Evolutionary conservation across 139 green algal genomes (phyloP).

Genomic region (Marvania coccoides): DNA sequence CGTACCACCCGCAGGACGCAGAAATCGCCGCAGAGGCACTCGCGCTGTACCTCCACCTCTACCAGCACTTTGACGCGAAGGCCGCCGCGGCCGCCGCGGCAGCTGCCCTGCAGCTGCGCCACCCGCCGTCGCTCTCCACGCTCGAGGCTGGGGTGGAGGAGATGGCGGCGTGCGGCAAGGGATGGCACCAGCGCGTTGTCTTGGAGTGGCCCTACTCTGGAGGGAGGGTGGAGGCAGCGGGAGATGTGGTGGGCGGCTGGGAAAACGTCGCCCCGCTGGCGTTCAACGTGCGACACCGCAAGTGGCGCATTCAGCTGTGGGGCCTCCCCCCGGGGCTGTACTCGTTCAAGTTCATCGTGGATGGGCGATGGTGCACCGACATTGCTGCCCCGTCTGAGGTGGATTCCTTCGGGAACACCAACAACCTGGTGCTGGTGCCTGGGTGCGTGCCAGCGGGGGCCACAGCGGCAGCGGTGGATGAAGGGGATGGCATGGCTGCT

Average conservation of each 20-base stretch:
- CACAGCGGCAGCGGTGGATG: not conserved
- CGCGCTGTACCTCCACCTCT: conserved; percentile 17
- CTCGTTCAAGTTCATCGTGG: conserved; percentile 76
- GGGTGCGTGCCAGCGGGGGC: not conserved
- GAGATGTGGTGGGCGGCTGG: conserved; percentile 69
- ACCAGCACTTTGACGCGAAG: conserved; percentile 5
- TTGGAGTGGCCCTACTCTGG: conserved; percentile 67
- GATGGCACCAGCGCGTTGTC: conserved; percentile 27
- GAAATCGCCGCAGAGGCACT: conserved; percentile 15
- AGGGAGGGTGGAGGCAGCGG: conserved; percentile 50
- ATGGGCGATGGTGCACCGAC: conserved; percentile 62
- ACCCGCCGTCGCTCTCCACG: conserved; percentile 7
- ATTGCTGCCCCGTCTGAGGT: conserved; percentile 28
- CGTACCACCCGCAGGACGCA: conserved; percentile 7
- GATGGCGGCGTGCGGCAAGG: conserved; percentile 30
- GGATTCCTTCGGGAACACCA: conserved; percentile 53
- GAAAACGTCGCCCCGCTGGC: conserved; percentile 34
- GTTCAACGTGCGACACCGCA: conserved; percentile 18
- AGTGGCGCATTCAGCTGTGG: conserved; percentile 28
- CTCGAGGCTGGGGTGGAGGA: conserved; percentile 34
- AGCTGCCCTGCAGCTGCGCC: not conserved
- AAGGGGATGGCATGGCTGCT: not conserved
- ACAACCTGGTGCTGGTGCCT: conserved; percentile 55
- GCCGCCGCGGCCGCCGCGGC: not conserved
- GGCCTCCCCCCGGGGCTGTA: conserved; percentile 56